Conservation (phyloP, 169 alveolate species). For the Theileria luwenshuni region DNA sequence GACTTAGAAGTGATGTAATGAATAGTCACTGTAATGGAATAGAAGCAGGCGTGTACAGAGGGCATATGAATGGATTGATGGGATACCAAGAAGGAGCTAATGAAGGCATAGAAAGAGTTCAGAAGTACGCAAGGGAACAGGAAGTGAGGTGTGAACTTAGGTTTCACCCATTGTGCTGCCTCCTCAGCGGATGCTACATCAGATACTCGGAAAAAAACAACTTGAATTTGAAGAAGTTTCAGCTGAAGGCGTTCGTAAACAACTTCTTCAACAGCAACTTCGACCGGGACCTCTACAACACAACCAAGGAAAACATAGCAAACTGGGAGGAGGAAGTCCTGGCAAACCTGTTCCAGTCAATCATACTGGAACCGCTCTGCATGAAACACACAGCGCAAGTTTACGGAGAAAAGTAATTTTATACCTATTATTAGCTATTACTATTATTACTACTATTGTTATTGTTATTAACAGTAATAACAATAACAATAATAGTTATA, state of each 20-base stretch:
- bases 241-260: background rate
- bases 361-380: slow-evolving; percentile 30
- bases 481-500: no score
- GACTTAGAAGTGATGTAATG: background rate
- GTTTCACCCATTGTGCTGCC: slow-evolving; percentile 61
- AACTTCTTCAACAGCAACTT: background rate
- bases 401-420: slow-evolving; percentile 33
- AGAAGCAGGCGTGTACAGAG: background rate
- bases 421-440: background rate
- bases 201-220: slow-evolving; percentile 27
- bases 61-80: background rate
- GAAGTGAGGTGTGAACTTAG: slow-evolving; percentile 18
- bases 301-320: background rate
- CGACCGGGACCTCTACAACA: background rate
- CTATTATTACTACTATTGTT: background rate
- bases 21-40: background rate
- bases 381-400: slow-evolving; percentile 27
- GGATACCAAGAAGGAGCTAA: background rate
- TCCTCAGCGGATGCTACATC: slow-evolving; percentile 55
- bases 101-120: background rate
- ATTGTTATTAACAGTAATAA: background rate
- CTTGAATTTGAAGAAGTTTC: background rate
- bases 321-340: background rate
- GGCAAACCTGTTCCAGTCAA: slow-evolving; percentile 42
- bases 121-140: background rate